Evolutionary conservation across 2,329 filamentous ascomycete species (phyloP).

Genomic region (Arthroderma sp.): DNA sequence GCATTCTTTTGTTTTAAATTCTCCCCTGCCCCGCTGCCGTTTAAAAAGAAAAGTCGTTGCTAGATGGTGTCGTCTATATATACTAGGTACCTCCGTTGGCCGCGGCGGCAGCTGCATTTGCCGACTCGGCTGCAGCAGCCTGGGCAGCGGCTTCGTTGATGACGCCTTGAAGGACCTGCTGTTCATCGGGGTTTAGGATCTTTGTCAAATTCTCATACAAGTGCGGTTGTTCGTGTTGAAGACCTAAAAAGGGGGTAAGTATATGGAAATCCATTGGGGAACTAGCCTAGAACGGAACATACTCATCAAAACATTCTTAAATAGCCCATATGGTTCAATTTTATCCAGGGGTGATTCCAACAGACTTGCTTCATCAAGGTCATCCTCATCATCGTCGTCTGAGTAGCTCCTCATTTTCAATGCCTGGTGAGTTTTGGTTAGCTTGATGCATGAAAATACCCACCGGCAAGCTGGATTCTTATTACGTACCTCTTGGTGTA

Average conservation of each 20-base stretch:
- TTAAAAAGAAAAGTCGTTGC: neutral
- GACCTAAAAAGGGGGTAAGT: conserved; percentile 39
- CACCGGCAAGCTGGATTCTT: too few species aligned
- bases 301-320: conserved; percentile 73
- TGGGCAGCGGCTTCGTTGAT: conserved; percentile 56
- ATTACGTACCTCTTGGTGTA: conserved; percentile 66
- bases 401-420: conserved; percentile 66
- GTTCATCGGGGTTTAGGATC: conserved; percentile 67
- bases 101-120: conserved; percentile 24
- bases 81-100: conserved; percentile 10
- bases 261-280: too few species aligned
- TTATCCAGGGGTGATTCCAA: conserved; percentile 92
- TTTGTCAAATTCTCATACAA: conserved; percentile 71
- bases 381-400: conserved; percentile 68
- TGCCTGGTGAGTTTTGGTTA: conserved; percentile 39
- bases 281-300: conserved; percentile 30
- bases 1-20: too few species aligned
- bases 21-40: neutral
- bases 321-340: conserved; percentile 83
- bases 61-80: too few species aligned
- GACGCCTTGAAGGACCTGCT: conserved; percentile 64
- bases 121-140: conserved; percentile 24
- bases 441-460: neutral
- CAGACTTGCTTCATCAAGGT: conserved; percentile 82
- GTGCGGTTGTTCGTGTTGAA: conserved; percentile 82